Evolutionary conservation across 1,284 basidiomycete genomes (phyloP).

Genomic region (Trichosporon coremiiforme): DNA sequence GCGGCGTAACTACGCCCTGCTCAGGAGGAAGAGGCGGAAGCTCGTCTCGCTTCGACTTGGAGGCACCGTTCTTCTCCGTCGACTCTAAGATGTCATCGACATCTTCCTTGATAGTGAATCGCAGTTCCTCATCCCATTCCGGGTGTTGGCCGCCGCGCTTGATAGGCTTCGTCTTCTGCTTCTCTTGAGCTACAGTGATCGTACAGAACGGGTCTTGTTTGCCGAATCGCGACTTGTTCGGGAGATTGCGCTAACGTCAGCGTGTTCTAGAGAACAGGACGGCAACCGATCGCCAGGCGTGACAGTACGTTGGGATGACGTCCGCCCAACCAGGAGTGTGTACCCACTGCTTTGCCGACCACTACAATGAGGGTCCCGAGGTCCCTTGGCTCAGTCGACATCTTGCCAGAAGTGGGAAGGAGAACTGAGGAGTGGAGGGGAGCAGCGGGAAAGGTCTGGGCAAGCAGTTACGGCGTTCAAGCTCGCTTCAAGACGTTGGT

Average conservation of each 20-base stretch:
- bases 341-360: conserved; percentile 87
- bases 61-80: conserved; percentile 60
- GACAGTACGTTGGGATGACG: background rate
- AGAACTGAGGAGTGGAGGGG: background rate
- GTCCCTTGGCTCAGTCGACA: conserved; percentile 61
- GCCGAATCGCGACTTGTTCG: conserved; percentile 90
- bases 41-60: conserved; percentile 22
- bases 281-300: background rate
- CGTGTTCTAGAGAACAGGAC: background rate
- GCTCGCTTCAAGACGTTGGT: background rate
- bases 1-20: conserved; percentile 49
- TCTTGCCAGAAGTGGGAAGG: background rate
- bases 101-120: conserved; percentile 87
- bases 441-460: background rate
- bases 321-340: background rate
- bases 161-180: conserved; percentile 82
- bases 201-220: conserved; percentile 97
- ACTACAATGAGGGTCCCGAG: conserved; percentile 95
- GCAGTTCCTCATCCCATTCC: conserved; percentile 97
- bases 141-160: conserved; percentile 95
- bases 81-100: conserved; percentile 66
- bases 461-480: background rate
- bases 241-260: conserved; percentile 73
- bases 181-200: conserved; percentile 75
- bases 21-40: conserved; percentile 27